Percentiles rank a stretch among this genome's conserved stretches.
Evolutionary conservation across 2,329 filamentous ascomycete genomes (phyloP).

Genomic region (Claviceps fusiformis): DNA sequence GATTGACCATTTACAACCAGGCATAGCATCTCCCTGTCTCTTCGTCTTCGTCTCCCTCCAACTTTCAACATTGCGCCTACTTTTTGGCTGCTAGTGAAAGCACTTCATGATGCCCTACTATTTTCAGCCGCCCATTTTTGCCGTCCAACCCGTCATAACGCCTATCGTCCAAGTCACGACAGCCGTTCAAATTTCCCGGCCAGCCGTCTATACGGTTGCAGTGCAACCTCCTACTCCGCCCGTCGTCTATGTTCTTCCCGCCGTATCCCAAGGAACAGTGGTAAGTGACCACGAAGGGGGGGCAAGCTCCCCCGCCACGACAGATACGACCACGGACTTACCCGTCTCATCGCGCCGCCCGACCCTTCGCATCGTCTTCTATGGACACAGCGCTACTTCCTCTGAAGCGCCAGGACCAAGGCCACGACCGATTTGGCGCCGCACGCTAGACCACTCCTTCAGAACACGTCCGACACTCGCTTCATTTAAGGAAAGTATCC

Average conservation of each 20-base stretch:
- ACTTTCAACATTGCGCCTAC: too few species aligned
- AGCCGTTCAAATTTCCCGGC: background rate
- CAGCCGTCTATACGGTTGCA: background rate
- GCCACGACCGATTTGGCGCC: background rate
- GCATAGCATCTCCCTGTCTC: background rate
- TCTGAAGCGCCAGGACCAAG: background rate
- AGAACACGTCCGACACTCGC: background rate
- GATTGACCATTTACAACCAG: background rate
- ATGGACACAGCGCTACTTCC: background rate
- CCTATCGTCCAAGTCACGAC: background rate
- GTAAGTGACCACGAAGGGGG: too few species aligned
- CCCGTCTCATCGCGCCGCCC: background rate
- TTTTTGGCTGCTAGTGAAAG: too few species aligned
- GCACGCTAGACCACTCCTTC: slow-evolving; percentile 1
- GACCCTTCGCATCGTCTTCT: slow-evolving; percentile 3
- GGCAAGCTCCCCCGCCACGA: background rate
- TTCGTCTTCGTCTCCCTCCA: background rate
- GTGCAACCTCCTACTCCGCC: background rate
- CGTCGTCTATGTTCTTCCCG: too few species aligned
- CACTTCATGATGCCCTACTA: slow-evolving; percentile 12
- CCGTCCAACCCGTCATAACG: background rate
- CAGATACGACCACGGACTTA: background rate
- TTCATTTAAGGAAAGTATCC: background rate
- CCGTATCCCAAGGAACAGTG: too few species aligned
- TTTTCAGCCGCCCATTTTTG: slow-evolving; percentile 15